These are phyloP conservation scores for Meira miltonrushii DNA, from an alignment of 1,284 basidiomycete genomes.

Conservation along the genomic window DNA sequence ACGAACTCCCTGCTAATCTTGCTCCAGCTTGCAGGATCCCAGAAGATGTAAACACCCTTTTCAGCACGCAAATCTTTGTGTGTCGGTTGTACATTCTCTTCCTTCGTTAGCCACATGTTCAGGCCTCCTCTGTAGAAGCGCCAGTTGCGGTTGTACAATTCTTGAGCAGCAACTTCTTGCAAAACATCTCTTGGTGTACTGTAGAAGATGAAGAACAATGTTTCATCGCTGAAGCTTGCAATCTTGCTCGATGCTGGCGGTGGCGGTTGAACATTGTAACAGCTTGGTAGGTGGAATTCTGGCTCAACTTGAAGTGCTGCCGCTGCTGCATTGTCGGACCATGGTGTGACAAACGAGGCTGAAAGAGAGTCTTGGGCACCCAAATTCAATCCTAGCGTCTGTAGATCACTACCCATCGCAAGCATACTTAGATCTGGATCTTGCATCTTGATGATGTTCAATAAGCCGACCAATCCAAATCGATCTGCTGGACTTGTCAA, in stretches of 20 bases:
- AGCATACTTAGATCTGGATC: slow-evolving; percentile 81
- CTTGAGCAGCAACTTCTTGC: slow-evolving; percentile 91
- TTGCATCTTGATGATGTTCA: slow-evolving; percentile 85
- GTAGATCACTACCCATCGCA: slow-evolving; percentile 84
- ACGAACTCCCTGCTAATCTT: slow-evolving; percentile 75
- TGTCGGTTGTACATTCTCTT: slow-evolving; percentile 72
- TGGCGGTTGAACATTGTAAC: slow-evolving; percentile 88
- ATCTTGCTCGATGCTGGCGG: slow-evolving; percentile 83
- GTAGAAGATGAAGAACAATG: slow-evolving; percentile 98
- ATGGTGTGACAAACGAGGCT: slow-evolving; percentile 91
- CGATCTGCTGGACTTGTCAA: slow-evolving; percentile 88
- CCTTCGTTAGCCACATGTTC: slow-evolving; percentile 91
- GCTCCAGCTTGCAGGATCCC: slow-evolving; percentile 82
- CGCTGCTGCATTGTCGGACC: slow-evolving; percentile 81
- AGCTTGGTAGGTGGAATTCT: slow-evolving; percentile 80
- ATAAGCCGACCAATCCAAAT: slow-evolving; percentile 83
- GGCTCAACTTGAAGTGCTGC: slow-evolving; percentile 73
- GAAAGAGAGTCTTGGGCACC: slow-evolving; percentile 79
- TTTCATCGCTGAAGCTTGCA: slow-evolving; percentile 87
- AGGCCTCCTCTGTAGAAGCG: slow-evolving; percentile 88
- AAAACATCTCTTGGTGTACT: slow-evolving; percentile 83
- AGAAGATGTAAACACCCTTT: slow-evolving; percentile 81
- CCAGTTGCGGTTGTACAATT: slow-evolving; percentile 97
- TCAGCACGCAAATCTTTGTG: slow-evolving; percentile 85
- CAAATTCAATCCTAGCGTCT: slow-evolving; percentile 87